Evolutionary conservation across 1,139 yeast species (phyloP), one percentile per base, ranked within the genome.

Genomic region (Taphrina confusa): DNA sequence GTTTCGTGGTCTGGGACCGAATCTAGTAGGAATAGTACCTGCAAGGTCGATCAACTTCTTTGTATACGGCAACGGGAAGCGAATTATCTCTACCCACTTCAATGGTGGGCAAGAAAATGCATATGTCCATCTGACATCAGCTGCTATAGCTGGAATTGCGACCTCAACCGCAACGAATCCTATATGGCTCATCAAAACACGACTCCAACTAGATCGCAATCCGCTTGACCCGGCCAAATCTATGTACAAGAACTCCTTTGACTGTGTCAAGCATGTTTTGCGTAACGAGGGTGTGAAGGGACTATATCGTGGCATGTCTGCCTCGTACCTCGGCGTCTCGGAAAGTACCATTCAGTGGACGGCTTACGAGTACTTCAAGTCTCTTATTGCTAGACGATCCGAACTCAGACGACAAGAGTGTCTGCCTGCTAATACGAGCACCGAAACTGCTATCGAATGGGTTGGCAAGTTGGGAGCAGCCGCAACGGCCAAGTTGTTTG

Each of bases 101-200:
- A 85, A 85, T 71, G 71, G 84, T 60, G 92, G 92, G 2, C 70
- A 84, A 64, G 96, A 90, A 69, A 84, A 84, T 16, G 83, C 97
- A 0, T 83, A 90, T 83, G 83, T 92, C 36, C 98, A 94, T 73
- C 76, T 94, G 61, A 72, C 83, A 30, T 82, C 97, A 0, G 98
- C 97, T n/a, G 83, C 92, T 0, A 80, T 80, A 68, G 99, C 99
- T 0, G 98, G 99, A 1, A 78, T 92, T 70, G 94, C 87, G 20
- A 94, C 98, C 0, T 86, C 97, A 2, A 92, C 98, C 0, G 96
- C 94, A n/a, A 94, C 99, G 0, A 94, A 94, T 71, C 99, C 99
- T n/a, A 94, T 94, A 61, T 94, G 99, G 99, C 77, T 94, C 65
- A 85, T 94, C 63, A 94, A 94, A 72, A 94, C 99, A 0, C 80